Percentiles rank a stretch among this genome's conserved stretches.
These are phyloP conservation scores for Phytophthora pluvialis DNA, from an alignment of 352 stramenopile genomes.

Conservation along the genomic window DNA sequence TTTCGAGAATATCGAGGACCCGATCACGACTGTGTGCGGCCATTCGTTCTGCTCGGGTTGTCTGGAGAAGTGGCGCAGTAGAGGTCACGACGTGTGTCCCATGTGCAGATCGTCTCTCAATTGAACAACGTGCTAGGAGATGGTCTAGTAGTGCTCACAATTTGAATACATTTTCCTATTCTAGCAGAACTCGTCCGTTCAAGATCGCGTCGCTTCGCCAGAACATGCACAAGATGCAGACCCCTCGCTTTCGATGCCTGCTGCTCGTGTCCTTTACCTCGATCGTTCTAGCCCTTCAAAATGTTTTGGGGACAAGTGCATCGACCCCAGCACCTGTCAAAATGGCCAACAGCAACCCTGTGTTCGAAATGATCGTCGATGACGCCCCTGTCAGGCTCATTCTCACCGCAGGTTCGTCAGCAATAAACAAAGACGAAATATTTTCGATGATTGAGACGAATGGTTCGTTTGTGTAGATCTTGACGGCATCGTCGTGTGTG, in stretches of 20 bases:
- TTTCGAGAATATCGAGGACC: slow-evolving; percentile 8
- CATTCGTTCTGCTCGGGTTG: slow-evolving; percentile 24
- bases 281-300: not conserved
- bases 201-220: not conserved
- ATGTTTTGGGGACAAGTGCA: not conserved
- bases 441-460: not conserved
- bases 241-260: too few species aligned
- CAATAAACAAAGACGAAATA: not conserved
- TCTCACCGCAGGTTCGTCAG: slow-evolving; percentile 30
- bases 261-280: not conserved
- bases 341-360: slow-evolving; percentile 36
- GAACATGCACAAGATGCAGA: slow-evolving; percentile 4
- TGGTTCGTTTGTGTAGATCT: slow-evolving; percentile 23
- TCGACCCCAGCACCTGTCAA: slow-evolving; percentile 15
- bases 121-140: slow-evolving; percentile 2
- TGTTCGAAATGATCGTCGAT: slow-evolving; percentile 27
- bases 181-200: slow-evolving; percentile 42
- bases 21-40: slow-evolving; percentile 10
- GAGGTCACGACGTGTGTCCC: slow-evolving; percentile 14
- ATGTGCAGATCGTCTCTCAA: slow-evolving; percentile 18
- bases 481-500: slow-evolving; percentile 32
- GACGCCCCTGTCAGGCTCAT: slow-evolving; percentile 12
- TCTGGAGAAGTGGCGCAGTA: slow-evolving; percentile 9
- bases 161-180: slow-evolving; percentile 3
- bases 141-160: not conserved